A percentile compares a stretch with the other conserved stretches of the same genome.
These are phyloP conservation scores for Neurospora pannonica DNA, from an alignment of 495 filamentous ascomycete genomes.

Conservation along the genomic window DNA sequence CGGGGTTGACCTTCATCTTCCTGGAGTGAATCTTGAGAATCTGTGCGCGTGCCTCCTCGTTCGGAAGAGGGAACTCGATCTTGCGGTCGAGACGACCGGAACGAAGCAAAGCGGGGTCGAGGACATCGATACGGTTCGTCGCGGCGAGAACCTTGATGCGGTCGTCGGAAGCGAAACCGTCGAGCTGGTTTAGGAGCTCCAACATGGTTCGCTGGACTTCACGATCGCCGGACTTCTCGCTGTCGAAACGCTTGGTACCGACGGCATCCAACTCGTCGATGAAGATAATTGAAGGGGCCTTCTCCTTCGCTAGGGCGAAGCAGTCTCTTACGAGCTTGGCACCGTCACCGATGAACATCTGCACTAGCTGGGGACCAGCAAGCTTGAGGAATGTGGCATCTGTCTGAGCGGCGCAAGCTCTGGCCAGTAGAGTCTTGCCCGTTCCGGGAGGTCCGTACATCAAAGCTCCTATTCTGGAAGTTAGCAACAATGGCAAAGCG, in stretches of 20 bases:
- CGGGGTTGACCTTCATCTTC: constrained; percentile 94
- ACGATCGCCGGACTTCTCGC: constrained; percentile 93
- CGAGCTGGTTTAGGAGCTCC: constrained; percentile 96
- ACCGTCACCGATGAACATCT: constrained; percentile 99
- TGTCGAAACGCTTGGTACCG: constrained; percentile 97
- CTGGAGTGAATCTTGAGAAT: constrained; percentile 95
- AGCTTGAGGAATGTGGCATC: constrained; percentile 99
- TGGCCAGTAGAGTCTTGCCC: constrained; percentile 92
- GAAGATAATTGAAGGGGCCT: constrained; percentile 98
- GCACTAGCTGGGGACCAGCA: constrained; percentile 94
- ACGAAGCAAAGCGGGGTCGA: constrained; percentile 88
- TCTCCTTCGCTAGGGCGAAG: constrained; percentile 96
- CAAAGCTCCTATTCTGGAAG: constrained; percentile 56
- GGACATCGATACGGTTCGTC: constrained; percentile 95
- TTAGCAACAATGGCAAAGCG: constrained; percentile 1
- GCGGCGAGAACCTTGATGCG: constrained; percentile 97
- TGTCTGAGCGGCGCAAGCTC: constrained; percentile 95
- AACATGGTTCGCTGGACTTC: constrained; percentile 99
- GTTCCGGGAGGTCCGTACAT: constrained; percentile 99
- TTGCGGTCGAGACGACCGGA: constrained; percentile 95
- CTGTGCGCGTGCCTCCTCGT: constrained; percentile 94
- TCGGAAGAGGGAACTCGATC: constrained; percentile 99
- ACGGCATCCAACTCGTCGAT: constrained; percentile 98
- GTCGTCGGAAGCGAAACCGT: constrained; percentile 98
- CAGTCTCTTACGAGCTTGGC: constrained; percentile 96